Evolutionary conservation across 257 asterid genomes (phyloP), one percentile per base, ranked within the genome.

Genomic region (Anisodus acutangulus): DNA sequence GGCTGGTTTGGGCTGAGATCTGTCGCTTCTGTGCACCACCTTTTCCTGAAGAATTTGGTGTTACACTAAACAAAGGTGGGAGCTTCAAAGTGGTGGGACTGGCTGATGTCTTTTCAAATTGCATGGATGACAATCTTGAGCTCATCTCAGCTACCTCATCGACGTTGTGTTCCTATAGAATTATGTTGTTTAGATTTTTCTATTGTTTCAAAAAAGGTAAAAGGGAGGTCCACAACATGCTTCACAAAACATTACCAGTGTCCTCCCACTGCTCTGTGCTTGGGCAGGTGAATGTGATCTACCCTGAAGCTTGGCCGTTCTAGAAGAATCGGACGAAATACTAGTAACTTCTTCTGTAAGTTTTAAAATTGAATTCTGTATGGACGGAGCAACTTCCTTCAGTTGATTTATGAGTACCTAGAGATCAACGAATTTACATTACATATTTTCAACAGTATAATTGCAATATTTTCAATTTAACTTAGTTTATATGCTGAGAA

Each of bases 381-480:
- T 92, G 85, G 96, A 86, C 79, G 99, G 99, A 90, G 98, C 97
- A 81, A 93, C 98, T 69, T 95, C 98, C 93, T 97, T 97, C 85
- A 97, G 92, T 86, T 97, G 99, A 91, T 94, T 91, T 62, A 97
- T 95, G 79, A 97, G 99, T 81, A 95, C 99, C 99, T 97, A 91
- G 86, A 91, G 69, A 82, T 79, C 68, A 70, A 72, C 76, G 9
- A 85, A 84, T 54, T 80, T 69, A 51, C 37, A 39, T 88, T 67
- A 84, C 49, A 54, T 66, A 64, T 37, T 63, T 82, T 66, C 39
- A 82, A 31, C 54, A 64, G 79, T 51, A 51, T 49, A 66, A 39
- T 19, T 31, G 5, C 26, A 78, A 7, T 53, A 78, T 12, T 51
- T 49, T 26, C 63, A 78, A 8, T 37, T 39, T 53, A 78, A 53